These are phyloP conservation scores for Nakataea oryzae DNA, from an alignment of 2,329 filamentous ascomycete genomes.

Conservation along the genomic window DNA sequence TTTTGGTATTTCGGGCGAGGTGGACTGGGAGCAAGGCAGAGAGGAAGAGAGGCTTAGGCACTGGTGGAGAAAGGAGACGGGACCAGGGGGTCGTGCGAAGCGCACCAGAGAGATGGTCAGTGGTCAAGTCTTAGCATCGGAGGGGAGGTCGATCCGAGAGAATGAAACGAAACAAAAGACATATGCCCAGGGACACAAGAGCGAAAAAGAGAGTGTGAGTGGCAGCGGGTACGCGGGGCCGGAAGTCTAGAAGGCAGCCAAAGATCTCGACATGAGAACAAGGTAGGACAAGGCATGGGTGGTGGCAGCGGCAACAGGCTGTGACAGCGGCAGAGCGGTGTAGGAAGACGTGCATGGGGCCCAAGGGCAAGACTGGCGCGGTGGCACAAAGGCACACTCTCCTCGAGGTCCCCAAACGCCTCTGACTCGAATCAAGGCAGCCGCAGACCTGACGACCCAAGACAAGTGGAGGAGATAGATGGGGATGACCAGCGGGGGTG, in stretches of 20 bases:
- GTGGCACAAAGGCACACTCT: neutral
- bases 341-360: neutral
- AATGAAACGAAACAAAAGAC: neutral
- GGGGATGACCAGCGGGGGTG: neutral
- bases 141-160: neutral
- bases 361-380: neutral
- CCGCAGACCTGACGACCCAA: neutral
- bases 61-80: neutral
- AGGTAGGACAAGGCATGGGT: neutral
- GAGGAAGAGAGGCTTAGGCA: neutral
- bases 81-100: neutral
- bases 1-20: neutral
- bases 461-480: neutral
- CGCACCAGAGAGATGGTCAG: neutral
- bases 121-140: neutral
- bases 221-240: too few species aligned
- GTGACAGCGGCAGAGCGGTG: neutral
- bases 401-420: neutral
- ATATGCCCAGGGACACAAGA: neutral
- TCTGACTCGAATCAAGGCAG: neutral
- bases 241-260: neutral
- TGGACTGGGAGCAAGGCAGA: neutral
- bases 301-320: neutral
- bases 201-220: too few species aligned
- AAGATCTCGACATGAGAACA: neutral